These are phyloP conservation scores for Yarrowia sp. DNA, from an alignment of 805 yeast genomes.

Conservation along the genomic window DNA sequence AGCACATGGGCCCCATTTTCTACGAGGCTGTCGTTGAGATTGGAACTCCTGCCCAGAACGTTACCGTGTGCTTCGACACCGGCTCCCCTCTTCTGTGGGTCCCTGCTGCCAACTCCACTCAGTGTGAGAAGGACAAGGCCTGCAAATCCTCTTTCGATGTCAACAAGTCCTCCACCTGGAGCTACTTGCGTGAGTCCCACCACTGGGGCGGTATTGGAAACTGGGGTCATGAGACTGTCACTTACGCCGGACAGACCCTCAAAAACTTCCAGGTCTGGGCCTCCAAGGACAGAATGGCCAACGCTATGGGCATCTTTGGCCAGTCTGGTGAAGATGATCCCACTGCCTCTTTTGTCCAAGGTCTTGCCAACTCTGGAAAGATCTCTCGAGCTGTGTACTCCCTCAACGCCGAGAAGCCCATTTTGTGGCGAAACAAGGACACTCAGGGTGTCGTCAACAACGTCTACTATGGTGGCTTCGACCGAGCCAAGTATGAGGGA, in stretches of 20 bases:
- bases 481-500: conserved; percentile 17
- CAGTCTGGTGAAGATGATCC: conserved; percentile 3
- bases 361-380: conserved; percentile 3
- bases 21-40: conserved; percentile 1
- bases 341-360: background rate
- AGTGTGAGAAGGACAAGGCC: background rate
- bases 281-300: background rate
- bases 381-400: conserved; percentile 6
- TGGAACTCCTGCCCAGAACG: conserved; percentile 12
- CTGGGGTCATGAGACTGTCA: background rate
- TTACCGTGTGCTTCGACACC: background rate
- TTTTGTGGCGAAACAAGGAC: background rate
- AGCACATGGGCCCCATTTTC: background rate
- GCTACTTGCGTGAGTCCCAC: background rate
- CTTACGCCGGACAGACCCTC: background rate
- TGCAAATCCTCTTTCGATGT: background rate
- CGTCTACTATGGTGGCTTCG: conserved; percentile 16
- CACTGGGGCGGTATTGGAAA: conserved; percentile 7
- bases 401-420: background rate
- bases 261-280: background rate
- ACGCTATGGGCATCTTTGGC: background rate
- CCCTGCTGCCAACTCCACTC: conserved; percentile 10
- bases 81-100: conserved; percentile 7
- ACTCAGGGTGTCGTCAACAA: background rate
- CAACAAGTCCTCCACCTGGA: conserved; percentile 2